Base-by-base conservation (phyloP, 1,139 yeast species). In the Saccharomyces pastorianus region DNA sequence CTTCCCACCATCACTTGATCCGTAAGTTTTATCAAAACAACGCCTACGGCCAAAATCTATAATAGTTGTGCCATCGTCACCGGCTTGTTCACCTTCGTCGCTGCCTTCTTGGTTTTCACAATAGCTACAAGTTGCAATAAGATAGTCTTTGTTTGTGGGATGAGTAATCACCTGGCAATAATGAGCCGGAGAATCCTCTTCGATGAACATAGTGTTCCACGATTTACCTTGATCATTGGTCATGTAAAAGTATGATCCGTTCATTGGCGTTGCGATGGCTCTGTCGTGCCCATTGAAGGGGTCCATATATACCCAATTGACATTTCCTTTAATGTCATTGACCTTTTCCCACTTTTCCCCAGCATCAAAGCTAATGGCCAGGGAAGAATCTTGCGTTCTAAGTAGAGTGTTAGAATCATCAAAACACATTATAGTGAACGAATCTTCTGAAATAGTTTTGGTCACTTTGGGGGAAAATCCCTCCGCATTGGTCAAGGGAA, bases 401-500 rank as follows among this genome's bases (percentile, higher is more conserved):
- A 67, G 28, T 28, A 65, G 32, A 17, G 59, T 57, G 4, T 61
- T 55, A 1, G 70, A 64, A 51, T 68, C 71, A 47, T 68, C 71
- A 50, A 67, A 67, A 4, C 63, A 54, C 11, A 42, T 47, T 14
- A 61, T 48, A 26, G 48, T 48, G 31, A 50, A 51, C 13, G 53
- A 46, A 9, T n/a, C 7, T 28, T 50, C 26, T 7, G 53, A 34
- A 14, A 46, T 32, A 7, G 59, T 51, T 52, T 53, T 58, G 2
- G 54, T 52, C 5, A 64, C 62, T 34, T 53, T 59, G 23, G 68
- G 68, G 20, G 27, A 28, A 46, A 55, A 59, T 6, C 53, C 58
- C 23, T 54, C 53, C 9, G 55, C 52, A 23, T 38, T 50, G 46
- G 34, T 46, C 25, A 44, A 32, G 7, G 49, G 34, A 17, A 38